A percentile compares a stretch with the other conserved stretches of the same genome.
These are phyloP conservation scores for Melampsora americana DNA, from an alignment of 1,284 basidiomycete genomes.

Conservation along the genomic window DNA sequence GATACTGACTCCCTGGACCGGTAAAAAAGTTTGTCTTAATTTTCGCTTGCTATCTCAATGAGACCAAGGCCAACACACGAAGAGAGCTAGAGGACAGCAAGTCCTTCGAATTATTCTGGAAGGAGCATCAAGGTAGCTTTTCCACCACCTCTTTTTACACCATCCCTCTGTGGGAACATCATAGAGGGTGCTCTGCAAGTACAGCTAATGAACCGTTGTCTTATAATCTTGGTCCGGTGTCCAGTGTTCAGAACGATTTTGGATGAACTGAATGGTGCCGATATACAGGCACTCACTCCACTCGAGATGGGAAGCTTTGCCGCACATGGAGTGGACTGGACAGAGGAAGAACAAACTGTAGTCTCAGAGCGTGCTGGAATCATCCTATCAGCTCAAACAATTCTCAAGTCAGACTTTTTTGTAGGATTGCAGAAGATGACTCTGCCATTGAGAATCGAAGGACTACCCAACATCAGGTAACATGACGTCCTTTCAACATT, in stretches of 20 bases:
- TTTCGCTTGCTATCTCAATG: slow-evolving; percentile 90
- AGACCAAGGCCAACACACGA: slow-evolving; percentile 66
- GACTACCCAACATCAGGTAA: slow-evolving; percentile 44
- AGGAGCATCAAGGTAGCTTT: slow-evolving; percentile 40
- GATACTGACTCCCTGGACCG: slow-evolving; percentile 45
- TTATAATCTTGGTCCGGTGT: background rate
- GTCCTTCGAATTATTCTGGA: slow-evolving; percentile 44
- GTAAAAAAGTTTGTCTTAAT: slow-evolving; percentile 83
- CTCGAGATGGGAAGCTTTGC: slow-evolving; percentile 71
- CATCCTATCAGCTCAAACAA: slow-evolving; percentile 85
- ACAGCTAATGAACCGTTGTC: background rate
- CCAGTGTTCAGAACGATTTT: slow-evolving; percentile 91
- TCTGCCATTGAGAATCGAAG: slow-evolving; percentile 57
- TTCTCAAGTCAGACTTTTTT: slow-evolving; percentile 70
- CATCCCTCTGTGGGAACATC: background rate
- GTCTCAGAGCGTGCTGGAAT: slow-evolving; percentile 80
- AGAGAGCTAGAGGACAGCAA: slow-evolving; percentile 39
- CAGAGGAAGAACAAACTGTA: slow-evolving; percentile 50
- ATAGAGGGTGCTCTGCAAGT: background rate
- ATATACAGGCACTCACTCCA: slow-evolving; percentile 76
- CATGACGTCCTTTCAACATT: background rate
- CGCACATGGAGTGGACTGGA: slow-evolving; percentile 38
- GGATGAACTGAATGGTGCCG: slow-evolving; percentile 79
- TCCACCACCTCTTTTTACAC: background rate
- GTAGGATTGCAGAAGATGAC: slow-evolving; percentile 78